Conservation (phyloP, 768 basidiomycete species). For the Suillus placidus region DNA sequence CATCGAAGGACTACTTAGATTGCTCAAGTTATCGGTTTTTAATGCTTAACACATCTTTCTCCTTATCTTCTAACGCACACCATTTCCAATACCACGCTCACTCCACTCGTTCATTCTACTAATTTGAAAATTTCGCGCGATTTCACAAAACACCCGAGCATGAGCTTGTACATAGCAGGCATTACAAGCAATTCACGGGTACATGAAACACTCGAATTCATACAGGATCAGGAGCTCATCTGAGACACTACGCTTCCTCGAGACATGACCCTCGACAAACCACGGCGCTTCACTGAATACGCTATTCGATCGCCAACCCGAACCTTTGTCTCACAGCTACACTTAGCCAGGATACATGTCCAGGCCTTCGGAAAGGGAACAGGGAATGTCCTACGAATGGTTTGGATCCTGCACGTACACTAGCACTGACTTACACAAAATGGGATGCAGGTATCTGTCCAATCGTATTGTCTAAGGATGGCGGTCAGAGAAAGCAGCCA, state of each 20-base stretch:
- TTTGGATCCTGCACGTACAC: too few species aligned
- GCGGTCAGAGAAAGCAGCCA: too few species aligned
- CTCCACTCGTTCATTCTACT: background rate
- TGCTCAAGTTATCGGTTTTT: slow-evolving; percentile 7
- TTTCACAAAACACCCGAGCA: background rate
- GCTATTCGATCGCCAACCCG: background rate
- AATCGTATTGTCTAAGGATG: too few species aligned
- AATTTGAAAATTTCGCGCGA: background rate
- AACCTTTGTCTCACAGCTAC: background rate
- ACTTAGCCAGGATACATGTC: background rate
- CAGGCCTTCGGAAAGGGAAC: too few species aligned
- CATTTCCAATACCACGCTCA: slow-evolving; percentile 6
- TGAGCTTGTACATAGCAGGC: background rate
- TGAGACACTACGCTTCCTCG: background rate
- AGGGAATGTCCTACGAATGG: too few species aligned
- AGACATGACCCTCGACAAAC: background rate
- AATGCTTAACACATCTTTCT: slow-evolving; percentile 7
- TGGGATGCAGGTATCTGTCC: too few species aligned
- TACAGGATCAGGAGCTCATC: background rate
- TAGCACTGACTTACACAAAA: too few species aligned
- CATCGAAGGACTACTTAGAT: slow-evolving; percentile 1
- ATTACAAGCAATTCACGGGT: background rate
- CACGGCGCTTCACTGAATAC: background rate
- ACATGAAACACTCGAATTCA: background rate
- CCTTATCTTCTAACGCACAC: background rate